Conservation (phyloP, 2,329 filamentous ascomycete species). For the Dactylellina haptotyla region DNA sequence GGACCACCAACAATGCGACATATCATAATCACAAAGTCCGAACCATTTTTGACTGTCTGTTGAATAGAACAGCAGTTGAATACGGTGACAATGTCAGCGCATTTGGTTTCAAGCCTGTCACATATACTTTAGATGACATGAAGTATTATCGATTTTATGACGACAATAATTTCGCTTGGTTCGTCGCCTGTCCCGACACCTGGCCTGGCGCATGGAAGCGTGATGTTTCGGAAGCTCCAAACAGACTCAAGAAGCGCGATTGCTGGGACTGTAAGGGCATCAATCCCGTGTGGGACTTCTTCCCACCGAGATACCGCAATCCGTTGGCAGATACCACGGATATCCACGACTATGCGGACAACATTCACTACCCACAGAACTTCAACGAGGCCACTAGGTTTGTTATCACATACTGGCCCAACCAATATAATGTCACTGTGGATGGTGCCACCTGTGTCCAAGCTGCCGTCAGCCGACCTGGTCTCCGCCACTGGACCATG, state of each 20-base stretch:
- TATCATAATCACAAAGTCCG: conserved; percentile 33
- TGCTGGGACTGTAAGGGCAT: conserved; percentile 34
- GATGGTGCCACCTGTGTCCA: conserved; percentile 33
- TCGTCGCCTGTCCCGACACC: conserved; percentile 31
- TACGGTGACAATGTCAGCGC: conserved; percentile 36
- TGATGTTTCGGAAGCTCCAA: not conserved
- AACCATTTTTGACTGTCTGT: conserved; percentile 35
- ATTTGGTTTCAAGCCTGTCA: conserved; percentile 32
- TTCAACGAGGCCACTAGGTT: conserved; percentile 15
- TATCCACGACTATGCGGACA: conserved; percentile 18
- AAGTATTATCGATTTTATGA: conserved; percentile 45
- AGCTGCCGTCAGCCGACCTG: conserved; percentile 34
- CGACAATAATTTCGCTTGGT: conserved; percentile 44
- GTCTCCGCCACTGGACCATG: conserved; percentile 40
- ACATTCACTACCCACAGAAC: conserved; percentile 12
- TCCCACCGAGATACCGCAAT: conserved; percentile 27
- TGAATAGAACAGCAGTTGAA: conserved; percentile 31
- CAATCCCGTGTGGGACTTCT: conserved; percentile 43
- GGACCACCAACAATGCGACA: conserved; percentile 35
- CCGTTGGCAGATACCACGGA: conserved; percentile 35
- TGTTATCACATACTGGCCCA: conserved; percentile 31
- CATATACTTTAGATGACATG: conserved; percentile 26
- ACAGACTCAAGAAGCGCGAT: conserved; percentile 26
- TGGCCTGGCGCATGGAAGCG: conserved; percentile 46
- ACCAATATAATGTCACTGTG: conserved; percentile 12